These are phyloP conservation scores for Verticillium albo-atrum DNA, from an alignment of 2,329 filamentous ascomycete genomes.

Conservation along the genomic window DNA sequence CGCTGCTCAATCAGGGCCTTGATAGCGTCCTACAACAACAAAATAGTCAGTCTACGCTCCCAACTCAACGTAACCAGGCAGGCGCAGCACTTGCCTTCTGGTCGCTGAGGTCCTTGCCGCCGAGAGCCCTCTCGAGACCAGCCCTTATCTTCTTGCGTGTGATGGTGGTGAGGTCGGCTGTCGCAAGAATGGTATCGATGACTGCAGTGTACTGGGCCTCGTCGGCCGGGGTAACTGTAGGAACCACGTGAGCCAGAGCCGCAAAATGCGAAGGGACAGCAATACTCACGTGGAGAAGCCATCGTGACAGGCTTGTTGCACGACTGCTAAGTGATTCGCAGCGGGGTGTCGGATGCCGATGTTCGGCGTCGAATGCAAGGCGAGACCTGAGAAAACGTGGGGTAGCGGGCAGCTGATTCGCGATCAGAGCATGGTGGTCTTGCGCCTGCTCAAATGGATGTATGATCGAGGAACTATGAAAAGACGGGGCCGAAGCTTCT, in stretches of 20 bases:
- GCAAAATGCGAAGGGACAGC: no score
- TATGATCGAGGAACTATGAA: background rate
- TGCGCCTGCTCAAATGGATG: background rate
- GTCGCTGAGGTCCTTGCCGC: slow-evolving; percentile 52
- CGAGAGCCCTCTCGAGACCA: slow-evolving; percentile 49
- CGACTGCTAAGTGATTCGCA: background rate
- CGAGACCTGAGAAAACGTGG: background rate
- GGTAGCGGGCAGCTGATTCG: background rate
- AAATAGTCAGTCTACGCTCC: background rate
- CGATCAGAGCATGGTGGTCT: background rate
- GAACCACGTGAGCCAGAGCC: background rate
- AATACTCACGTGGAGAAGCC: slow-evolving; percentile 9
- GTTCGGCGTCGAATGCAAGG: background rate
- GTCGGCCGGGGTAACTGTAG: slow-evolving; percentile 45
- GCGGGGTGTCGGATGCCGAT: background rate
- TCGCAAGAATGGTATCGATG: slow-evolving; percentile 56
- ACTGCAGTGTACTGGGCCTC: slow-evolving; percentile 49
- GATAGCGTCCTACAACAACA: slow-evolving; percentile 53
- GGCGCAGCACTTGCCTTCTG: slow-evolving; percentile 45
- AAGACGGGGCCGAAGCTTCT: background rate
- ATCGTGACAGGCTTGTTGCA: slow-evolving; percentile 1
- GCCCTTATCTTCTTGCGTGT: slow-evolving; percentile 59
- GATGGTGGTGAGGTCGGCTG: slow-evolving; percentile 57
- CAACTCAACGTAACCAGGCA: no score
- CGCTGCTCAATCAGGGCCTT: slow-evolving; percentile 69